phyloP scores from a whole-genome alignment of 2,329 filamentous ascomycete genomes.

The Alternaria longipes region DNA sequence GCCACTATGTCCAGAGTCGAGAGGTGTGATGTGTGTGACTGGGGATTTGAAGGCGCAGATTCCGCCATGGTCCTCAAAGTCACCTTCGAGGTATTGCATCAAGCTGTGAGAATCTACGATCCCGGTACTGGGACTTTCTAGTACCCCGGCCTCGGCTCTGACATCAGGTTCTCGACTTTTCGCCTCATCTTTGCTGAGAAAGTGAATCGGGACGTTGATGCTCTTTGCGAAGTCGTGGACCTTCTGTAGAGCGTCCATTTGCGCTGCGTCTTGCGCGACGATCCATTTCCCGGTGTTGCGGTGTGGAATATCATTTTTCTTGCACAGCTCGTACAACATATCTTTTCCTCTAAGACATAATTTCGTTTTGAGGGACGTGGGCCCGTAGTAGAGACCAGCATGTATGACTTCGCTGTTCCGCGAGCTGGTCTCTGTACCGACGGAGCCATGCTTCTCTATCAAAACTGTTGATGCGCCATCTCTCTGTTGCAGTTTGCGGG shows the following conservation, averaged over 20 bases:
- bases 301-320: constrained; percentile 71
- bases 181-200: constrained; percentile 72
- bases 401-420: constrained; percentile 97
- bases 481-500: constrained; percentile 72
- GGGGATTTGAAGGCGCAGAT: constrained; percentile 73
- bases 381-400: constrained; percentile 90
- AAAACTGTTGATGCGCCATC: constrained; percentile 74
- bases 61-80: constrained; percentile 80
- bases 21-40: constrained; percentile 70
- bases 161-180: constrained; percentile 76
- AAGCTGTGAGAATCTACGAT: constrained; percentile 88
- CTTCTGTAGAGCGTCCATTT: constrained; percentile 70
- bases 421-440: constrained; percentile 87
- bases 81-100: constrained; percentile 81
- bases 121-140: constrained; percentile 87
- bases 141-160: constrained; percentile 72
- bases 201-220: constrained; percentile 74
- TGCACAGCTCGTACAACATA: constrained; percentile 82
- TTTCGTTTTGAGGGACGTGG: constrained; percentile 77
- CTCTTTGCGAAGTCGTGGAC: constrained; percentile 63
- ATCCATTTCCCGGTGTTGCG: constrained; percentile 90
- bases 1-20: constrained; percentile 63
- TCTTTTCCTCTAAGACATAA: constrained; percentile 82
- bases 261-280: constrained; percentile 79
- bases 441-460: constrained; percentile 77